Evolutionary conservation across 2,329 filamentous ascomycete genomes (phyloP).

Genomic region (Pseudogymnoascus sp.): DNA sequence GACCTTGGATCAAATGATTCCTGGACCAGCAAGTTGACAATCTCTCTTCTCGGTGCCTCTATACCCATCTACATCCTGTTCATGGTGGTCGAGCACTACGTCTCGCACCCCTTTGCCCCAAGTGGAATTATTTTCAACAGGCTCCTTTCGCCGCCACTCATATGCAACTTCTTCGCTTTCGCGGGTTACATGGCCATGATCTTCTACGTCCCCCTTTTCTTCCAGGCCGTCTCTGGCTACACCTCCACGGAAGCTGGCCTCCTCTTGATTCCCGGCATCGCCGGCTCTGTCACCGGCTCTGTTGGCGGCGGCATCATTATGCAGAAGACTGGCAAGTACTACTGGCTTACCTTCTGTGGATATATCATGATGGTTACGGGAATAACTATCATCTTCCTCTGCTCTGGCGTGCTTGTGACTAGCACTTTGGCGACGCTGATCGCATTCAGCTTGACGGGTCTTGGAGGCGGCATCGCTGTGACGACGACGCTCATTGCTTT

Average conservation of each 20-base stretch:
- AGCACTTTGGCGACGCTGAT: slow-evolving; percentile 47
- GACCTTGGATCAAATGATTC: slow-evolving; percentile 67
- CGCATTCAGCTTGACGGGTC: slow-evolving; percentile 44
- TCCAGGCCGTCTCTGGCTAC: slow-evolving; percentile 62
- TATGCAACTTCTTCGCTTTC: slow-evolving; percentile 66
- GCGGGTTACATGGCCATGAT: slow-evolving; percentile 48
- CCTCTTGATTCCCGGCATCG: slow-evolving; percentile 59
- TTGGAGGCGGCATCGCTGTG: slow-evolving; percentile 53
- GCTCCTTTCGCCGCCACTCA: slow-evolving; percentile 59
- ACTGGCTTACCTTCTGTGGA: slow-evolving; percentile 55
- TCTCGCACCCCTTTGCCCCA: slow-evolving; percentile 66
- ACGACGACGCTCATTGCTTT: slow-evolving; percentile 66
- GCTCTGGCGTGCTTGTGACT: slow-evolving; percentile 44
- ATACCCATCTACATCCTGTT: slow-evolving; percentile 59
- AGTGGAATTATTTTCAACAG: slow-evolving; percentile 64
- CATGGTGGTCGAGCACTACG: slow-evolving; percentile 61
- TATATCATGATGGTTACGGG: slow-evolving; percentile 50
- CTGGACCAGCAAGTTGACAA: slow-evolving; percentile 54
- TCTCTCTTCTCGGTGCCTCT: slow-evolving; percentile 49
- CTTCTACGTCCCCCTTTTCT: slow-evolving; percentile 73
- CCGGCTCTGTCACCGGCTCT: slow-evolving; percentile 55
- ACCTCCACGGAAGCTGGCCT: slow-evolving; percentile 58
- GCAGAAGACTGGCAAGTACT: slow-evolving; percentile 64
- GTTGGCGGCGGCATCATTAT: slow-evolving; percentile 60
- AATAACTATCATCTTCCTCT: slow-evolving; percentile 48